phyloP scores from a whole-genome alignment of 2,329 filamentous ascomycete genomes.

The Hymenoscyphus albidus region DNA sequence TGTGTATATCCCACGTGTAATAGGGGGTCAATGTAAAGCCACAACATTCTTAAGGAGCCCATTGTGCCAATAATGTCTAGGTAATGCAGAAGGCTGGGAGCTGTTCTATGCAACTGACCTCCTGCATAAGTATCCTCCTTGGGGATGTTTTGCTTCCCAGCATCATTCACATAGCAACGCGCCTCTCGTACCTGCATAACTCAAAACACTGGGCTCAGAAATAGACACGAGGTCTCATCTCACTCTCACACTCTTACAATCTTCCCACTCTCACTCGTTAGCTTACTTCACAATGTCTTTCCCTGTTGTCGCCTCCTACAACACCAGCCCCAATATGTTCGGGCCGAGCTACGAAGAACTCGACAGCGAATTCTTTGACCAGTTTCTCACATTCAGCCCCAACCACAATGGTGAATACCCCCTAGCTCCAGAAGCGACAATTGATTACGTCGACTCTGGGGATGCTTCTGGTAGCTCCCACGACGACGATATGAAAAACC shows the following conservation, averaged over 20 bases:
- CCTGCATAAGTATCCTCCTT: conserved; percentile 32
- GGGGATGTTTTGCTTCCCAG: conserved; percentile 27
- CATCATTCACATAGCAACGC: conserved; percentile 20
- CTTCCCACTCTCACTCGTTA: background rate
- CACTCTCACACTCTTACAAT: conserved; percentile 9
- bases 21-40: conserved; percentile 13
- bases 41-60: conserved; percentile 22
- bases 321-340: conserved; percentile 51
- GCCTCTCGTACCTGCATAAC: conserved; percentile 22
- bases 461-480: conserved; percentile 21
- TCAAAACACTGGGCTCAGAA: conserved; percentile 21
- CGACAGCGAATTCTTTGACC: conserved; percentile 59
- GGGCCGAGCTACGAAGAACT: conserved; percentile 46
- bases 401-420: conserved; percentile 42
- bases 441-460: conserved; percentile 34
- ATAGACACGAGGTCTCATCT: conserved; percentile 16
- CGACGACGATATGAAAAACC: conserved; percentile 18
- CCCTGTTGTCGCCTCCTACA: conserved; percentile 25
- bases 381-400: conserved; percentile 57
- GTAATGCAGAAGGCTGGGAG: conserved; percentile 31
- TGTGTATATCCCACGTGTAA: conserved; percentile 11
- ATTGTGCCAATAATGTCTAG: conserved; percentile 21
- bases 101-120: conserved; percentile 17
- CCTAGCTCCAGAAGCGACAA: conserved; percentile 46
- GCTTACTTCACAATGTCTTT: conserved; percentile 28